These are phyloP conservation scores for Dorcoceras hygrometricum DNA, from an alignment of 257 asterid species.

Conservation along the genomic window DNA sequence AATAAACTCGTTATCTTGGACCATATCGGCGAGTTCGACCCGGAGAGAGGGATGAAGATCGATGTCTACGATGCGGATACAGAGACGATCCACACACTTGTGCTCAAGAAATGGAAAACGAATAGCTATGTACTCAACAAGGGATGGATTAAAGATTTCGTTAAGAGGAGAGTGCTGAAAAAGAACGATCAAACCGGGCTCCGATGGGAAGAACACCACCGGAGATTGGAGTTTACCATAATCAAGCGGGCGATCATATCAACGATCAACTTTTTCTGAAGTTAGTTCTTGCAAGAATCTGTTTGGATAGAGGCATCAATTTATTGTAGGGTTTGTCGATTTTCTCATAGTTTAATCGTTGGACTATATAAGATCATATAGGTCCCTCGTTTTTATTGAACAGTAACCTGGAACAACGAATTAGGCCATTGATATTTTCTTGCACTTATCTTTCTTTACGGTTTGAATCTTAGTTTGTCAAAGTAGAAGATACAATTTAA, in stretches of 20 bases:
- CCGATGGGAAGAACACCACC: constrained; percentile 2
- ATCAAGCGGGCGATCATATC: not conserved
- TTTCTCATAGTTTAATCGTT: too few species aligned
- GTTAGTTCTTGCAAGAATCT: too few species aligned
- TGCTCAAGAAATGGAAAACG: constrained; percentile 3
- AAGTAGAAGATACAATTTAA: too few species aligned
- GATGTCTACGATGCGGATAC: constrained; percentile 5
- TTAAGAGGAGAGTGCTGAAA: not conserved
- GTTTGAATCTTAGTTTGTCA: too few species aligned
- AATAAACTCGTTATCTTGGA: constrained; percentile 10
- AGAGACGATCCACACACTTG: not conserved
- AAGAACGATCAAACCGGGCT: constrained; percentile 7
- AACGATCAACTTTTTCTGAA: too few species aligned
- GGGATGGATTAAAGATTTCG: not conserved
- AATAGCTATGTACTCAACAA: not conserved
- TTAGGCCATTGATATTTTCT: too few species aligned
- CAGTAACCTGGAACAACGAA: too few species aligned
- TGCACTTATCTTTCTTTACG: too few species aligned
- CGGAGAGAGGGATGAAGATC: not conserved
- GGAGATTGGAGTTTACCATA: not conserved
- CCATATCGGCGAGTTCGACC: not conserved
- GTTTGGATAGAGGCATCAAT: too few species aligned
- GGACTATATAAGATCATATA: too few species aligned
- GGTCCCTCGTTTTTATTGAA: too few species aligned
- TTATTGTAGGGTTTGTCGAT: too few species aligned